phyloP scores from a whole-genome alignment of 2,329 filamentous ascomycete genomes.

The Paramyrothecium sp. region DNA sequence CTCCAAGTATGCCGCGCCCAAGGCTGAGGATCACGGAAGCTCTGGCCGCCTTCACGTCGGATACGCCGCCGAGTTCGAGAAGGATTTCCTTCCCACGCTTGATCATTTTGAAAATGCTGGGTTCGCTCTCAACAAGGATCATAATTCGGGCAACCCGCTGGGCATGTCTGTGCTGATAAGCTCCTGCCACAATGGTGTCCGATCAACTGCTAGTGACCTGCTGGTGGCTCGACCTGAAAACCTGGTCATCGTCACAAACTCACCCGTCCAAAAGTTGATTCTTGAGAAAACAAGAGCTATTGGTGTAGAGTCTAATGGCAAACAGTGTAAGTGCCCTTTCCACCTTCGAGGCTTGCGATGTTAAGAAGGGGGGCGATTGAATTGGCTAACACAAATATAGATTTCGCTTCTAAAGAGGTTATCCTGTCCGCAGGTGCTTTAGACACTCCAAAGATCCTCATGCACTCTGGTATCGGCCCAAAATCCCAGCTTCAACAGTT shows the following conservation, averaged over 20 bases:
- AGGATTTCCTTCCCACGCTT: conserved; percentile 41
- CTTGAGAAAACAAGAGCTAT: conserved; percentile 42
- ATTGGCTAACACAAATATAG: conserved; percentile 8
- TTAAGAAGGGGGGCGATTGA: background rate
- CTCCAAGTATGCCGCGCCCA: conserved; percentile 45
- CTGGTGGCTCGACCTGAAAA: conserved; percentile 44
- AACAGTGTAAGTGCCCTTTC: conserved; percentile 29
- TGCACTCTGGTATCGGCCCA: conserved; percentile 42
- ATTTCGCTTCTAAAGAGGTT: conserved; percentile 37
- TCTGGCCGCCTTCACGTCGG: conserved; percentile 46
- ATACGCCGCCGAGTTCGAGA: conserved; percentile 48
- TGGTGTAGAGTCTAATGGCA: conserved; percentile 41
- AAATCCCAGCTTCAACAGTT: conserved; percentile 27
- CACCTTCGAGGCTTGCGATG: background rate
- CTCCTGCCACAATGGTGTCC: conserved; percentile 44
- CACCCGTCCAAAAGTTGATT: conserved; percentile 46
- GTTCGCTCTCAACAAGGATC: conserved; percentile 48
- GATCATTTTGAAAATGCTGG: conserved; percentile 49
- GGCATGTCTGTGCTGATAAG: conserved; percentile 52
- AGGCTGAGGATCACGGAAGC: conserved; percentile 44
- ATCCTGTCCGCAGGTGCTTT: conserved; percentile 41
- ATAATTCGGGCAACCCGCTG: conserved; percentile 57
- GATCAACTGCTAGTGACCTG: conserved; percentile 51
- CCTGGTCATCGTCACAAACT: conserved; percentile 47
- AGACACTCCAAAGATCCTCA: conserved; percentile 40